phyloP scores from a whole-genome alignment of 148 eudicot species.

The Diospyros lotus region DNA sequence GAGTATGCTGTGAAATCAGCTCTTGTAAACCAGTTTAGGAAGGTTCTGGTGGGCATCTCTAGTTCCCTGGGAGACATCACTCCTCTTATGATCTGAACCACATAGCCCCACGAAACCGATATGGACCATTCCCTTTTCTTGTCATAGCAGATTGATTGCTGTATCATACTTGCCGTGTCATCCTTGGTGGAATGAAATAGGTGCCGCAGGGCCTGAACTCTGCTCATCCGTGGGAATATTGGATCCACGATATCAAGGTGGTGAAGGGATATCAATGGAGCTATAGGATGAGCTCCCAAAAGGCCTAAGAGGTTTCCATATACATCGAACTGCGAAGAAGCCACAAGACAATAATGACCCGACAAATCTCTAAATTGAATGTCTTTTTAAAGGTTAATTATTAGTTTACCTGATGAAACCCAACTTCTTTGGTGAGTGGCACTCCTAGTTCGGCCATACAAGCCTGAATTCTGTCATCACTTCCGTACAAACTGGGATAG shows the following conservation, averaged over 20 bases:
- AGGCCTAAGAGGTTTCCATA: slow-evolving; percentile 52
- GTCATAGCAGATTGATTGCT: slow-evolving; percentile 53
- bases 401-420: slow-evolving; percentile 32
- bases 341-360: background rate
- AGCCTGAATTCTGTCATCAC: slow-evolving; percentile 40
- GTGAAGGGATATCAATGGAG: slow-evolving; percentile 47
- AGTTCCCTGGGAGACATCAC: slow-evolving; percentile 45
- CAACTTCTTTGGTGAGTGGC: slow-evolving; percentile 29
- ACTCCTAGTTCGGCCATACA: slow-evolving; percentile 41
- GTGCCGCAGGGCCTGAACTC: slow-evolving; percentile 26
- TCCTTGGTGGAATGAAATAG: slow-evolving; percentile 27
- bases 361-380: no score
- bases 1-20: slow-evolving; percentile 50
- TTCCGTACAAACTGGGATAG: slow-evolving; percentile 37
- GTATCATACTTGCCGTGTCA: slow-evolving; percentile 40
- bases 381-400: no score
- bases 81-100: slow-evolving; percentile 43
- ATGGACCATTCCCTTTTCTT: slow-evolving; percentile 33
- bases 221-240: slow-evolving; percentile 32
- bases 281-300: slow-evolving; percentile 42
- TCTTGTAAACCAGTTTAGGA: slow-evolving; percentile 41
- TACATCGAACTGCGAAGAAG: slow-evolving; percentile 36
- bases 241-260: slow-evolving; percentile 50
- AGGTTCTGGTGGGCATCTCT: slow-evolving; percentile 47
- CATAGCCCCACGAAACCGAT: slow-evolving; percentile 47